Base-by-base conservation (phyloP, 2,329 filamentous ascomycete genomes). In the Madurella fahalii region DNA sequence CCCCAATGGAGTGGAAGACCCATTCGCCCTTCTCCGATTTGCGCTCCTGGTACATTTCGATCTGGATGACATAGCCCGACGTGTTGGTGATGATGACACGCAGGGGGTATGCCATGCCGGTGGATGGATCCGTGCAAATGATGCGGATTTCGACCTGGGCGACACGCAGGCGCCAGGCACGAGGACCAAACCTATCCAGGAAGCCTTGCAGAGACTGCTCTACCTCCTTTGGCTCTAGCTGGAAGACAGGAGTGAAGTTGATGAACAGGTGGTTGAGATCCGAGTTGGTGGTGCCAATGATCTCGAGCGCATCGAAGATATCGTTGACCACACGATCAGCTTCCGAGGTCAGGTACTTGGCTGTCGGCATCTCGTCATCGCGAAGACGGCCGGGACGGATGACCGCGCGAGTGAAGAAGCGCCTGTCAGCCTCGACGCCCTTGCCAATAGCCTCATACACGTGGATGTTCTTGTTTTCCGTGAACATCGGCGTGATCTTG, bases 261-360 rank as follows among this genome's bases (percentile, higher is more conserved):
- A 99, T 94, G 79, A 99, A 99, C 81, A 99, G 94, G 77, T 99
- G 94, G 80, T 99, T 99, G 69, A 99, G 82, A 79, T 99, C 94
- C 49, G 94, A 96, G 77, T 95, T 95, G 78, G 96, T 97, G 81
- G 96, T 96, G 69, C 94, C 94, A 68, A 96, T 95, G 65, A 99
- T 96, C 80, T 99, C 94, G 55, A 99, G 80, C 43, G 94, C 94
- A 69, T 99, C 94, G 50, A 97, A 84, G 67, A 99, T 97, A 69
- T 99, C 94, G 70, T 90, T 97, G 82, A 99, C 92, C 65, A 97
- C 81, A 60, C 94, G 87, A 68, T 99, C 93, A 40, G 93, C 92
- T 77, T 99, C 94, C 0, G 92, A 96, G 65, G 96, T 95, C 70
- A 99, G 83, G 75, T 99, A 99, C 74, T 99, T 94, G 1, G 90